Evolutionary conservation across 345 rosid genomes (phyloP).

Genomic region (Salix suchowensis): DNA sequence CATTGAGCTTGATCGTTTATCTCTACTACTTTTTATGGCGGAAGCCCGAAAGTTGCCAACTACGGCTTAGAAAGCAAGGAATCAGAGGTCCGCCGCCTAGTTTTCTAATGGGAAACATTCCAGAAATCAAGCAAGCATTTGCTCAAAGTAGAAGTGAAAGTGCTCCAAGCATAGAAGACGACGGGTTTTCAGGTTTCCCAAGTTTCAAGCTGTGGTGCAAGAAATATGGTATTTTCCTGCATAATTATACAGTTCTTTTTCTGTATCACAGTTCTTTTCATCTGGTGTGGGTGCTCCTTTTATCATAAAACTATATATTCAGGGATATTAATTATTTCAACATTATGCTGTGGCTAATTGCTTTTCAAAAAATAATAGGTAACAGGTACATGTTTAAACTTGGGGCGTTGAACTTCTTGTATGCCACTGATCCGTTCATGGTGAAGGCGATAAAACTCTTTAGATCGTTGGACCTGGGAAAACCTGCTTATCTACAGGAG

Average conservation of each 20-base stretch:
- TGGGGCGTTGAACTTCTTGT: constrained; percentile 18
- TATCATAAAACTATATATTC: too few species aligned
- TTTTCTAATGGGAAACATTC: constrained; percentile 14
- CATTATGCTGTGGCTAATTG: not conserved
- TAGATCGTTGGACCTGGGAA: constrained; percentile 29
- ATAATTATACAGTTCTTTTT: not conserved
- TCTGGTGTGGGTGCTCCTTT: not conserved
- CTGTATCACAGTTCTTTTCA: not conserved
- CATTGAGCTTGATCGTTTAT: not conserved
- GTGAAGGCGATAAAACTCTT: constrained; percentile 29
- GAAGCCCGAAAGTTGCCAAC: not conserved
- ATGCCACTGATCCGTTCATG: constrained; percentile 9
- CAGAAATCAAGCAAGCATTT: constrained; percentile 9
- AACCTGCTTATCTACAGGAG: constrained; percentile 25
- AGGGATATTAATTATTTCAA: not conserved
- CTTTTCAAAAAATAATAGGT: not conserved
- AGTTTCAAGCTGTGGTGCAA: too few species aligned
- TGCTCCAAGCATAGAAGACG: not conserved
- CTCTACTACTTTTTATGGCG: not conserved
- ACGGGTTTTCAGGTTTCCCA: too few species aligned
- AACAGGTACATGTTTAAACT: constrained; percentile 12
- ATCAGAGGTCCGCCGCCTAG: constrained; percentile 23
- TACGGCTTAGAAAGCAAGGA: constrained; percentile 15
- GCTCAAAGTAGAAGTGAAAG: too few species aligned
- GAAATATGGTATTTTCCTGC: too few species aligned